Conservation (phyloP, 169 alveolate species). For the Sarcocystis neurona region DNA sequence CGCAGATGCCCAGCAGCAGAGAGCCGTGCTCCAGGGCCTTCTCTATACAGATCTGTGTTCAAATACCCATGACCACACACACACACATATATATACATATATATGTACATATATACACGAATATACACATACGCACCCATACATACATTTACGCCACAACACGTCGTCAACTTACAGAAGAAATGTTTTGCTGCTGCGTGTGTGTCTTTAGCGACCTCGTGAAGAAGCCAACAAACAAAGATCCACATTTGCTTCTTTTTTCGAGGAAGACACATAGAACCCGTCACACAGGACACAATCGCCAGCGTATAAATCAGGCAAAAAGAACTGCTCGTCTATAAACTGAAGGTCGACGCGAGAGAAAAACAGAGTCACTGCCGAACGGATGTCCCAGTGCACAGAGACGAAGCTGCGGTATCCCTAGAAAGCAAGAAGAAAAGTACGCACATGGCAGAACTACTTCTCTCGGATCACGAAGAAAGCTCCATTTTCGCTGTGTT, state of each 20-base stretch:
- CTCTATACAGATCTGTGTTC: conserved; percentile 38
- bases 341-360: conserved; percentile 70
- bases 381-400: no score
- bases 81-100: background rate
- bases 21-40: conserved; percentile 59
- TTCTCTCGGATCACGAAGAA: no score
- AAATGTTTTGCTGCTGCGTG: no score
- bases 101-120: background rate
- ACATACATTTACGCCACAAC: background rate
- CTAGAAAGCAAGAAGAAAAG: no score
- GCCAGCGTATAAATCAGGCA: conserved; percentile 61
- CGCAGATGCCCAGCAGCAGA: conserved; percentile 50
- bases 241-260: background rate
- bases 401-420: no score
- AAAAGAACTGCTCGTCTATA: conserved; percentile 76
- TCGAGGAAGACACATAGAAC: background rate
- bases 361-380: no score
- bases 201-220: background rate
- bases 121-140: background rate
- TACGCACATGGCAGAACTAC: no score
- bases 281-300: no score
- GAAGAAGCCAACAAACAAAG: background rate
- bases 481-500: no score
- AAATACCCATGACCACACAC: background rate
- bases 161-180: background rate